Base-by-base conservation (phyloP, 345 rosid genomes). In the Sonneratia alba region DNA sequence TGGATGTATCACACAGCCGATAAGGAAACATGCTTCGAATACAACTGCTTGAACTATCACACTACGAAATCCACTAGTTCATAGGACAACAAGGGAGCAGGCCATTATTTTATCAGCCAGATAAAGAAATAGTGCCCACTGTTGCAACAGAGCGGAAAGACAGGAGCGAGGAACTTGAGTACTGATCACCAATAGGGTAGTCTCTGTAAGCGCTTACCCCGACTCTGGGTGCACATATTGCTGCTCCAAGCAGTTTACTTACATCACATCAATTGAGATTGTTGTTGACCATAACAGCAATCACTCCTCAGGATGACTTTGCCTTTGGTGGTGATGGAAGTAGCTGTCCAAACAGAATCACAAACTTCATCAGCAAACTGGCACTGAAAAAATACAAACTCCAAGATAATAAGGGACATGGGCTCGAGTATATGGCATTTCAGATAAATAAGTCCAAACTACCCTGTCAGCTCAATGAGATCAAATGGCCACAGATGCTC, bases 301-400 rank as follows among this genome's bases (percentile, higher is more conserved):
- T 18, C 78, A 27, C 51, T 13, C 51, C 72, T 90, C 83, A 90
- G 10, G 73, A 7, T 22, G 82, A 72, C 88, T 90, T 90, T 21
- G 87, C 70, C 80, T 90, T 90, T 49, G 88, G 81, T 68, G 82
- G 87, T 4, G 91, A 76, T n/a, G 96, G 96, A 71, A 88, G 93
- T 43, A 88, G 73, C 96, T 90, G 85, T 80, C 83, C 43, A 57
- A 63, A 55, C 51, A 67, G 34, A n/a, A 47, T 47, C 51, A 13
- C 51, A 14, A 9, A 10, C 48, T 3, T 1, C 19, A 13, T 56
- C 7, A 70, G 66, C 37, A 62, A 62, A 32, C 15, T 9, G 7
- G 27, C 37, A 8, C 16, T 2, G 14, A 18, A 37, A 16, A 22
- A 42, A 0, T 42, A 4, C 2, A 37, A 66, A 16, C 19, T 19